Base-by-base conservation (phyloP, 768 basidiomycete species). In the Coprinopsis cinerea region DNA sequence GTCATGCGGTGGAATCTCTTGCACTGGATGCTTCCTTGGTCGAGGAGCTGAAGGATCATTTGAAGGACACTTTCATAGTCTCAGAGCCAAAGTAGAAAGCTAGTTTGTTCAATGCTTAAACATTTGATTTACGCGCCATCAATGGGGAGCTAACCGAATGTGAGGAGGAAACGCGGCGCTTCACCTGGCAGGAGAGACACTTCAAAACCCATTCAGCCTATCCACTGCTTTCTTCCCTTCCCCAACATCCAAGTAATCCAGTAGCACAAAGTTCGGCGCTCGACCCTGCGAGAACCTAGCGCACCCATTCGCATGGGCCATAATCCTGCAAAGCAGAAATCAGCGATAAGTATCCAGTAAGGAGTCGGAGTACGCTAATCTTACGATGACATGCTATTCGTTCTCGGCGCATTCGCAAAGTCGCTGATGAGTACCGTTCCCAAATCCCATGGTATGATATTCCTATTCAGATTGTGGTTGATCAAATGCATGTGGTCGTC, bases 401-500 rank as follows among this genome's bases (percentile, higher is more conserved):
- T 67, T 14, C 52, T 60, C 0, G 53, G 42, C 0, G 62, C 61
- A 18, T 64, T 53, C 20, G 53, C 48, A 11, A 59, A 63, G 57
- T 67, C 62, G 36, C 60, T 60, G 43, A 67, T 53, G 30, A 67
- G 56, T 5, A 67, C 55, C 6, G 30, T 37, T 1, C 45, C 45
- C 22, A 6, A 25, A 3, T 42, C 49, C 27, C 37, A 41, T 15
- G 64, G 67, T 20, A 72, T 43, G 27, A 73, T 60, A 47, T 80
- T 65, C 44, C 58, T 67, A 66, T 81, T 76, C 4, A 81, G 64
- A 10, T 72, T 76, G 53, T 82, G 81, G 58, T 81, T 82, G 61
- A 81, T 77, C 64, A 81, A 63, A 57, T 79, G 77, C 58, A 75
- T 75, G 56, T 82, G 79, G 47, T 79, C 78, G 23, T 60, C 61